These are phyloP conservation scores for Hondaea fermentalgiana DNA, from an alignment of 108 stramenopile genomes.

Conservation along the genomic window DNA sequence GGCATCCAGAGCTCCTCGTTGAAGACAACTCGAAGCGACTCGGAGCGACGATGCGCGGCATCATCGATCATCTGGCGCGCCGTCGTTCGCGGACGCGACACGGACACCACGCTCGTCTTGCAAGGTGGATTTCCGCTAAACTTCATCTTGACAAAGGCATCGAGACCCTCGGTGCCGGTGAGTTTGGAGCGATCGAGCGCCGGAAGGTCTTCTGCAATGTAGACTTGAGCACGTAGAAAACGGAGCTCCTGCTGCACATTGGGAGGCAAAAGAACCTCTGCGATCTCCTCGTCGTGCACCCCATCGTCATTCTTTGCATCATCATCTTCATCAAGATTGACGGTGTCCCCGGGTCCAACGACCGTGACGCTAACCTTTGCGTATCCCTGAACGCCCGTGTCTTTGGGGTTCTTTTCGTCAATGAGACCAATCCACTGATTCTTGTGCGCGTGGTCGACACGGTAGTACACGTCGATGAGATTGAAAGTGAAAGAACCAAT, in stretches of 20 bases:
- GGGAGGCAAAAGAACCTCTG: constrained; percentile 19
- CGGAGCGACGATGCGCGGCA: background rate
- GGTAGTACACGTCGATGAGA: constrained; percentile 25
- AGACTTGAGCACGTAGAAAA: constrained; percentile 26
- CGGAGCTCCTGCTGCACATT: background rate
- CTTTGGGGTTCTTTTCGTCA: constrained; percentile 42
- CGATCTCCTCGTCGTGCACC: constrained; percentile 20
- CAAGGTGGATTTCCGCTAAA: constrained; percentile 17
- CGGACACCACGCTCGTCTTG: background rate
- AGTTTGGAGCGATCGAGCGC: constrained; percentile 23
- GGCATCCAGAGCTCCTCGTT: constrained; percentile 41
- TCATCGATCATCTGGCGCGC: background rate
- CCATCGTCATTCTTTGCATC: background rate
- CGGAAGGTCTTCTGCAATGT: constrained; percentile 34
- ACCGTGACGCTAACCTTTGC: constrained; percentile 46
- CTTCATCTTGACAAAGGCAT: constrained; percentile 32
- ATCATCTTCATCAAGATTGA: constrained; percentile 32
- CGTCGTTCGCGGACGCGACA: background rate
- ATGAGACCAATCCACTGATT: constrained; percentile 49
- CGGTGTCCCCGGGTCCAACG: constrained; percentile 53
- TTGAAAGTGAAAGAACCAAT: constrained; percentile 33
- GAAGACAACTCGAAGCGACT: background rate
- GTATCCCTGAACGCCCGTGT: constrained; percentile 51
- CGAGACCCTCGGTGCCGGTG: constrained; percentile 26
- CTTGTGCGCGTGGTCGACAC: constrained; percentile 44